Conservation (phyloP, 148 eudicot genomes). For the Vaccinium corymbosum region DNA sequence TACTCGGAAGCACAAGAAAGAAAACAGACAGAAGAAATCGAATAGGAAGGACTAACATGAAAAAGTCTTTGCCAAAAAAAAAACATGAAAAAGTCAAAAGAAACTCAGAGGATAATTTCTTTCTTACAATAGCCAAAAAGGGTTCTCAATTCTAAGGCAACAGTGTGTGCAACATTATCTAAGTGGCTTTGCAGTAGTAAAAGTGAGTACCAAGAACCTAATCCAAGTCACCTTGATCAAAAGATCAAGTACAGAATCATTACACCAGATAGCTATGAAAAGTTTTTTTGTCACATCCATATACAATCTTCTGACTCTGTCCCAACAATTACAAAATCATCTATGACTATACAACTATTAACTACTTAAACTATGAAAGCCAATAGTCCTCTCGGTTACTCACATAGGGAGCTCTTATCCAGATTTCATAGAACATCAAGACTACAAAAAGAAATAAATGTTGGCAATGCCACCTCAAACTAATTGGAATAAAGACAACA, state of each 20-base stretch:
- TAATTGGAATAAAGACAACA: not conserved
- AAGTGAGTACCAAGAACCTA: not conserved
- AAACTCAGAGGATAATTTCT: not conserved
- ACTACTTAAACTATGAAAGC: not conserved
- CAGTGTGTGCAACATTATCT: not conserved
- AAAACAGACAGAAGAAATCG: not conserved
- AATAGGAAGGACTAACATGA: not conserved
- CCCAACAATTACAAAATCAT: conserved; percentile 6
- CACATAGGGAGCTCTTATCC: not conserved
- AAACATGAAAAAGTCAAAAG: not conserved
- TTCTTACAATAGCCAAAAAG: not conserved
- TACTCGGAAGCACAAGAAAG: not conserved
- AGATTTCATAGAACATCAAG: not conserved
- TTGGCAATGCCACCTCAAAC: not conserved
- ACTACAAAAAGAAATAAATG: not conserved
- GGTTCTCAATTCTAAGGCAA: not conserved
- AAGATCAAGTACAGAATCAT: not conserved
- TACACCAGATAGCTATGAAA: not conserved
- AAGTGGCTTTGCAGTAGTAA: not conserved
- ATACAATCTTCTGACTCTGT: not conserved
- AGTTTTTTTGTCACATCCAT: not conserved
- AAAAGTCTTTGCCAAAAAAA: not conserved
- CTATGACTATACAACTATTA: not conserved
- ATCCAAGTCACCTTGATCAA: not conserved
- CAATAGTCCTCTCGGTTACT: not conserved